These are phyloP conservation scores for Leccinum boreale DNA, from an alignment of 768 basidiomycete genomes.

Conservation along the genomic window DNA sequence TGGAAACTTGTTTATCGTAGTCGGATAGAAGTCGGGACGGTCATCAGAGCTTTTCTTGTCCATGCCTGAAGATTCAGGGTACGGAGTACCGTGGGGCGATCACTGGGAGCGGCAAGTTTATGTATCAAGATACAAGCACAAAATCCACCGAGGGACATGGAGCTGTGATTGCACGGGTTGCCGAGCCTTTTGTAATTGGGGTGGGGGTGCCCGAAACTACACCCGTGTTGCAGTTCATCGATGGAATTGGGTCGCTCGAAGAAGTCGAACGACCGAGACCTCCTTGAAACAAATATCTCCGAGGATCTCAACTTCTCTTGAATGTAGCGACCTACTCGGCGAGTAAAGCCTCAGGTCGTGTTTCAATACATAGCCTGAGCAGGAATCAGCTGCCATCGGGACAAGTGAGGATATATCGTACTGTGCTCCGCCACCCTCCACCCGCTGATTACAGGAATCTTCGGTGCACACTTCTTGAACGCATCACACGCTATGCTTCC, in stretches of 20 bases:
- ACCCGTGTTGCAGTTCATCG: neutral
- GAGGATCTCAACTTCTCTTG: neutral
- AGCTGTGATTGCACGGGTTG: neutral
- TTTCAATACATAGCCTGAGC: neutral
- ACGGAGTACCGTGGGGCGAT: neutral
- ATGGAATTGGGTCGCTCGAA: too few relatives aligned
- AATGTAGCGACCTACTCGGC: neutral
- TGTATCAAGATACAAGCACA: neutral
- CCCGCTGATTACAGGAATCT: neutral
- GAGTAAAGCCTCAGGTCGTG: neutral
- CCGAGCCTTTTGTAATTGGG: neutral
- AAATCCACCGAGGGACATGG: neutral
- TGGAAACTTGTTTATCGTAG: neutral
- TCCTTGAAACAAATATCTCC: neutral
- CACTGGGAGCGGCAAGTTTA: neutral
- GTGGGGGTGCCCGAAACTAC: neutral
- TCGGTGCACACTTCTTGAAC: neutral
- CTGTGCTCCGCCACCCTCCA: neutral
- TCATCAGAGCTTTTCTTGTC: neutral
- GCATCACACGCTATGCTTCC: neutral
- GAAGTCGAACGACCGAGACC: neutral
- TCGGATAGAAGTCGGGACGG: neutral
- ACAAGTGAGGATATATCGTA: neutral
- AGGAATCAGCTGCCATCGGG: neutral
- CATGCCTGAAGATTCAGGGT: constrained; percentile 1